phyloP scores from a whole-genome alignment of 768 basidiomycete species.

The Boletus pseudopeckii region DNA sequence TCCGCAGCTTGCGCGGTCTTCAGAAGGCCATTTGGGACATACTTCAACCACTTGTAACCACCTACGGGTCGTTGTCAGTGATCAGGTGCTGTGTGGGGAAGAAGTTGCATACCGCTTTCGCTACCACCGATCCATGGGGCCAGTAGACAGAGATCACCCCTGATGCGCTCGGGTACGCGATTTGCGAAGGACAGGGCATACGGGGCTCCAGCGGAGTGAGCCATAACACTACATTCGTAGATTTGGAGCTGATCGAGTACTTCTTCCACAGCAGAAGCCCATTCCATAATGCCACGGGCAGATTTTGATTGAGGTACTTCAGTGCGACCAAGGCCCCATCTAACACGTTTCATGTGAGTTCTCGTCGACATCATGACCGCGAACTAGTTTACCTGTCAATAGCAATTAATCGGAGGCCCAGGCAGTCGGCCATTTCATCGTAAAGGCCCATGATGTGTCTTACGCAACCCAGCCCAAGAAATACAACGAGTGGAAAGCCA shows the following conservation, averaged over 20 bases:
- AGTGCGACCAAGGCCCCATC: conserved; percentile 92
- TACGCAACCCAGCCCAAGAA: conserved; percentile 91
- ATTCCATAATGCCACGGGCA: conserved; percentile 80
- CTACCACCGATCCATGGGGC: conserved; percentile 96
- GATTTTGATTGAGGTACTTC: conserved; percentile 61
- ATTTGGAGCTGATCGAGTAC: conserved; percentile 80
- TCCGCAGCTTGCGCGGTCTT: conserved; percentile 96
- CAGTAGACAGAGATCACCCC: conserved; percentile 81
- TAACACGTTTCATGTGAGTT: conserved; percentile 30
- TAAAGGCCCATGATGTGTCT: conserved; percentile 93
- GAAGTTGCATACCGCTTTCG: conserved; percentile 67
- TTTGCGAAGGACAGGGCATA: conserved; percentile 89
- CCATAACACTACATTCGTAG: conserved; percentile 81
- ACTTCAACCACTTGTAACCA: conserved; percentile 96
- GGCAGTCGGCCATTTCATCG: conserved; percentile 90
- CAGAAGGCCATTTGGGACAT: conserved; percentile 88
- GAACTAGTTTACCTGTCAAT: conserved; percentile 70
- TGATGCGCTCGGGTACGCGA: conserved; percentile 67
- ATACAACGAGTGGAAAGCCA: conserved; percentile 89
- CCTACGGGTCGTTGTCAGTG: conserved; percentile 37
- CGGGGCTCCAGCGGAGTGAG: conserved; percentile 93
- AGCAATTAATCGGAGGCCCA: conserved; percentile 86
- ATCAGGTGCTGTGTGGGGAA: neutral
- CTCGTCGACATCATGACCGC: neutral
- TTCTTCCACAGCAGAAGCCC: conserved; percentile 88